A percentile compares a stretch with the other conserved stretches of the same genome.
These are phyloP conservation scores for Senna tora DNA, from an alignment of 306 rosid genomes.

Conservation along the genomic window DNA sequence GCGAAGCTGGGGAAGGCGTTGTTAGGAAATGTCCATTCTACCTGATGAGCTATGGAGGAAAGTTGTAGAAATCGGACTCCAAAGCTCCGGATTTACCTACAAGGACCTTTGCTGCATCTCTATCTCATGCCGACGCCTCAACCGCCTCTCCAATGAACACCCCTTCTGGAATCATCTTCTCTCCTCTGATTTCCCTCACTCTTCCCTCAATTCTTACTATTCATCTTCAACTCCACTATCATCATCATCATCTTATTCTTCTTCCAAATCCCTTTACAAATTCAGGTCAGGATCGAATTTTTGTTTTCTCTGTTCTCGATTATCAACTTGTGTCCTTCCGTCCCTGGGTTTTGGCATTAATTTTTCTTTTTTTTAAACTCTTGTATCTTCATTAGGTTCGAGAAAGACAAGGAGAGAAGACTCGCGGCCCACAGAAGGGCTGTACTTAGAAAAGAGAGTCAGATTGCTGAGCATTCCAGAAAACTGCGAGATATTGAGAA, in stretches of 20 bases:
- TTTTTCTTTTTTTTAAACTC: neutral
- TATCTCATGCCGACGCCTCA: slow-evolving; percentile 66
- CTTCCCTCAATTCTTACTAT: slow-evolving; percentile 9
- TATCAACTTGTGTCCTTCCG: neutral
- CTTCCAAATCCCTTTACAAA: slow-evolving; percentile 60
- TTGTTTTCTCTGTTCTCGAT: neutral
- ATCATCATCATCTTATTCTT: slow-evolving; percentile 7
- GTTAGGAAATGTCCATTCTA: slow-evolving; percentile 41
- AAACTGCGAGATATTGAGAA: slow-evolving; percentile 48
- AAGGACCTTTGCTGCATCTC: slow-evolving; percentile 76
- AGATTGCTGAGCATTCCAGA: slow-evolving; percentile 62
- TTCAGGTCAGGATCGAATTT: slow-evolving; percentile 40
- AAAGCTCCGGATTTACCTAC: slow-evolving; percentile 37
- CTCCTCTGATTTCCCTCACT: slow-evolving; percentile 55
- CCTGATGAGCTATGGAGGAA: slow-evolving; percentile 78
- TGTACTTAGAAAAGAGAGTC: slow-evolving; percentile 71
- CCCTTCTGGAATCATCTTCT: slow-evolving; percentile 67
- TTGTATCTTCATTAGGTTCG: slow-evolving; percentile 49
- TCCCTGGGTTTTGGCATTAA: neutral
- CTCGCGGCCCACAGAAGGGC: slow-evolving; percentile 58
- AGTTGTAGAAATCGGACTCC: slow-evolving; percentile 65
- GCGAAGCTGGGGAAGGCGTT: neutral
- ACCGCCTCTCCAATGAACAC: slow-evolving; percentile 60
- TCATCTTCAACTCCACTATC: slow-evolving; percentile 15
- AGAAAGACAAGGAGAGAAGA: slow-evolving; percentile 61